Conservation (phyloP, 169 alveolate genomes). For the Eimeria necatrix region DNA sequence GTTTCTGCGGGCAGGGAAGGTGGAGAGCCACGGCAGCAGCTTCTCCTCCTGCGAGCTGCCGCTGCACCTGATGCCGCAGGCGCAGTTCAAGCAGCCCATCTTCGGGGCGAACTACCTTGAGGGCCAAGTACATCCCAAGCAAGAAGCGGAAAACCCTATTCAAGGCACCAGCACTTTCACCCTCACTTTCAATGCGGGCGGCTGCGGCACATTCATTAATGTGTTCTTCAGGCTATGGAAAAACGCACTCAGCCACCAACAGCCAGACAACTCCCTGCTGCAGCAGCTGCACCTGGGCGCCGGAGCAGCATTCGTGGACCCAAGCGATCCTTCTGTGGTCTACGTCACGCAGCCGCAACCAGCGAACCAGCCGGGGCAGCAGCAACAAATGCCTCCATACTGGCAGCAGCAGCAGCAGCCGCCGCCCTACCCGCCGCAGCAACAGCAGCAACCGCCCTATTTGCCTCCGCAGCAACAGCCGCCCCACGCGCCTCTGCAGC, state of each 20-base stretch:
- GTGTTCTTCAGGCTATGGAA: conserved; percentile 61
- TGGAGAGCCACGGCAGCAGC: conserved; percentile 2
- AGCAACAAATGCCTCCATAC: background rate
- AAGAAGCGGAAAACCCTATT: background rate
- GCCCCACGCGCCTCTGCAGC: background rate
- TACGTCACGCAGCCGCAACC: conserved; percentile 77
- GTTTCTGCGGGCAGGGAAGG: conserved; percentile 6
- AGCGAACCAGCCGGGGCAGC: conserved; percentile 37
- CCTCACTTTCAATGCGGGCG: conserved; percentile 75
- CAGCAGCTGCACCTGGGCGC: conserved; percentile 40
- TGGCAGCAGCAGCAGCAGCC: conserved; percentile 17
- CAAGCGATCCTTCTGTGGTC: conserved; percentile 71
- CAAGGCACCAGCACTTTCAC: conserved; percentile 36
- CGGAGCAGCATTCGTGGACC: conserved; percentile 72
- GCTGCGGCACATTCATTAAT: conserved; percentile 76
- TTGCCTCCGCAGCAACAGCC: background rate
- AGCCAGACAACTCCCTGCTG: conserved; percentile 10
- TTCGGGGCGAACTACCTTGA: conserved; percentile 76
- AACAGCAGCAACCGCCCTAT: conserved; percentile 7
- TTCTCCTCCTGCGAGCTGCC: conserved; percentile 73
- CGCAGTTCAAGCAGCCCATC: conserved; percentile 73
- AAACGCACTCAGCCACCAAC: conserved; percentile 37
- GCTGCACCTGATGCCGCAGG: conserved; percentile 47
- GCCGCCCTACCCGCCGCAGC: conserved; percentile 1
- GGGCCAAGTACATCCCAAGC: conserved; percentile 63